phyloP scores from a whole-genome alignment of 305 asterid species.

The Fraxinus sp. region DNA sequence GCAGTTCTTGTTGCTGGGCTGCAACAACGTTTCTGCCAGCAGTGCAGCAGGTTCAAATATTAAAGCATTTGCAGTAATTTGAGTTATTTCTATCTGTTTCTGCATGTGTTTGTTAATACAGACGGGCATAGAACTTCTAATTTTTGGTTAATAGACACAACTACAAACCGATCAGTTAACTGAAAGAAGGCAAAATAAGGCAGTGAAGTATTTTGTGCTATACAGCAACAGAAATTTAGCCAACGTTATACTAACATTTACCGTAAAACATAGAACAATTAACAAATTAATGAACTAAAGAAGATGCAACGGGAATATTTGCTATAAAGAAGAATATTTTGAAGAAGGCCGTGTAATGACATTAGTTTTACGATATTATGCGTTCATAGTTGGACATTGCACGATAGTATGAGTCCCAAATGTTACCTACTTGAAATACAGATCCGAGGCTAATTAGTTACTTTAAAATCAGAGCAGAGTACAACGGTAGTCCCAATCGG shows the following conservation, averaged over 20 bases:
- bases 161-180: neutral
- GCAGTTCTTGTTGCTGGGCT: conserved; percentile 51
- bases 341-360: conserved; percentile 1
- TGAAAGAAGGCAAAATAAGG: neutral
- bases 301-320: neutral
- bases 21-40: conserved; percentile 88
- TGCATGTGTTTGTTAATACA: conserved; percentile 12
- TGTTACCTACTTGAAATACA: neutral
- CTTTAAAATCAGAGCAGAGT: neutral
- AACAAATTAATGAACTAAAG: neutral
- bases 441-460: neutral
- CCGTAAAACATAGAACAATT: neutral
- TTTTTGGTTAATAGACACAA: conserved; percentile 14
- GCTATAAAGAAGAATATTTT: neutral
- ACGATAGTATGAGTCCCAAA: neutral
- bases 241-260: neutral
- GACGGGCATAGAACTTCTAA: neutral
- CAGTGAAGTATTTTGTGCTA: too few relatives aligned
- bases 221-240: too few relatives aligned
- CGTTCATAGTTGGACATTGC: neutral
- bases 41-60: conserved; percentile 81
- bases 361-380: neutral
- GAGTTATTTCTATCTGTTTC: neutral
- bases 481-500: neutral
- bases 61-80: conserved; percentile 14